Evolutionary conservation across 2,329 filamentous ascomycete species (phyloP), one percentile per base, ranked within the genome.

Genomic region (Trichoderma sp.): DNA sequence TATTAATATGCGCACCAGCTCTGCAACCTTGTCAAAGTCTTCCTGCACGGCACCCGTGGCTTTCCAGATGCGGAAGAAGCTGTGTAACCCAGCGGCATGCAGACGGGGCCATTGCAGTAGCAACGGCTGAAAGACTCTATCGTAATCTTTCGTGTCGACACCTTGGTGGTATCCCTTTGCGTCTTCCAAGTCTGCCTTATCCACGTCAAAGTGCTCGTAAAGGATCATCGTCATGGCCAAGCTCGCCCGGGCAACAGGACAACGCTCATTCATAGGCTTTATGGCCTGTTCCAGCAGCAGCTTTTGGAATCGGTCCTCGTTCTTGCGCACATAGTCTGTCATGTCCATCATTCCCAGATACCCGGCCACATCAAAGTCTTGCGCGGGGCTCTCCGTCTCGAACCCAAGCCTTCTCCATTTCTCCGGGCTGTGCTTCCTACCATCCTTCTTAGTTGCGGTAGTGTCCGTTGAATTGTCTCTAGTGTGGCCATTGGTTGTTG

Each of bases 281-380:
- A 90, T 89, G 4, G 92, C 91, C 80, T 99, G 96, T 80, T 99
- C 96, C 43, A 97, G 83, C 19, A 99, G 82, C 74, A 97, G 85
- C 81, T 97, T 97, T 78, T 97, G 94, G 74, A 97, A 98, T 13
- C 89, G 89, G 77, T 97, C 94, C 78, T 97, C 93, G 76, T 97
- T 91, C 77, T 94, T 97, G 76, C 92, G 88, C 60, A 97, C 93
- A 78, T 93, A 99, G 79, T 98, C 94, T 2, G 94, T 93, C 75
- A 99, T 81, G 78, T 99, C 96, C 94, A 99, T 98, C 88, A 99
- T 93, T 33, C 96, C 96, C 66, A 99, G 81, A 77, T 94, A 98
- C 0, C 96, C 96, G 33, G 92, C 91, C 49, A 88, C 84, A 24
- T 93, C 90, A 76, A 99, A 98, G 74, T 99, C 96, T 74, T 87